Evolutionary conservation across 108 stramenopile species (phyloP).

Genomic region (Poteriospumella lacustris): DNA sequence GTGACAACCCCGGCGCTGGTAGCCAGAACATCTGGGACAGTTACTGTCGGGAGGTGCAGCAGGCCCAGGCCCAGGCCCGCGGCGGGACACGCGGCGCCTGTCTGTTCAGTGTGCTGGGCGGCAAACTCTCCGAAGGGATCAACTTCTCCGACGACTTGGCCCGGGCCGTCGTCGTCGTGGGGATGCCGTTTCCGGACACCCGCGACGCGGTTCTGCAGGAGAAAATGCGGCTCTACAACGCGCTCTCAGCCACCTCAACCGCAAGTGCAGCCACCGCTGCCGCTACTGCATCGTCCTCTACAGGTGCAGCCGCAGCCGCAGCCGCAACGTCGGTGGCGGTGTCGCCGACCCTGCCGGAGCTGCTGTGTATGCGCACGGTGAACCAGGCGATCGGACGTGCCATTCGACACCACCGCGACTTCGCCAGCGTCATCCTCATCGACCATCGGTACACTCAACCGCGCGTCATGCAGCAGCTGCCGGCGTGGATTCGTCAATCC

Average conservation of each 20-base stretch:
- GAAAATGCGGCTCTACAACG: conserved; percentile 69
- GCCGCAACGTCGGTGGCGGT: neutral
- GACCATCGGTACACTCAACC: conserved; percentile 72
- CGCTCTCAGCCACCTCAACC: conserved; percentile 43
- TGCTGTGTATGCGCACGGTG: conserved; percentile 90
- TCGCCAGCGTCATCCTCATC: conserved; percentile 75
- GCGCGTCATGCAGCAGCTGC: conserved; percentile 62
- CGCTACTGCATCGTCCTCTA: neutral
- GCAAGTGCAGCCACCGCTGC: neutral
- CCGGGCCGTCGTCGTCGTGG: conserved; percentile 85
- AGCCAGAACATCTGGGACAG: too few species aligned
- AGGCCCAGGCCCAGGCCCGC: conserved; percentile 8
- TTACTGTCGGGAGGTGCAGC: neutral
- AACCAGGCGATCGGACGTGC: conserved; percentile 97
- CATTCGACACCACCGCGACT: conserved; percentile 88
- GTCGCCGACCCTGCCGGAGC: conserved; percentile 70
- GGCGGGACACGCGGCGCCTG: conserved; percentile 65
- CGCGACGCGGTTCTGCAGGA: conserved; percentile 86
- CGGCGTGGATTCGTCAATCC: conserved; percentile 63
- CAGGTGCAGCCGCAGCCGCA: neutral
- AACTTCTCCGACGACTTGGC: conserved; percentile 96
- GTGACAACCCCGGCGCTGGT: too few species aligned
- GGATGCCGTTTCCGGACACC: conserved; percentile 93
- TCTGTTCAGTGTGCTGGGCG: conserved; percentile 87
- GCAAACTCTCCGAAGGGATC: conserved; percentile 96